Conservation (phyloP, 2,329 filamentous ascomycete genomes). For the Nemania serpens region DNA sequence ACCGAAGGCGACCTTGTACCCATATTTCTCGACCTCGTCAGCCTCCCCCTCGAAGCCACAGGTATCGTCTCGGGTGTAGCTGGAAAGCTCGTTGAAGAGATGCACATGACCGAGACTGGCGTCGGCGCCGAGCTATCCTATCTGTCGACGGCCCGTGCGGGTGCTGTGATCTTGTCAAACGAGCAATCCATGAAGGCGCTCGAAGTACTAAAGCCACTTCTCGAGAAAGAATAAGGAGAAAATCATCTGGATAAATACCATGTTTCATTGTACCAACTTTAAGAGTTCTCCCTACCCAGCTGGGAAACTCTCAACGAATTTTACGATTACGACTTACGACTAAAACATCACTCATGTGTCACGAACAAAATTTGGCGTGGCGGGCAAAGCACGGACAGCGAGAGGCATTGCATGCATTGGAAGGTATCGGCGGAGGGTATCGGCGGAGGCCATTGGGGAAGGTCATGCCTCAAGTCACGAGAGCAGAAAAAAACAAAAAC, state of each 20-base stretch:
- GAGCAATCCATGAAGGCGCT: constrained; percentile 76
- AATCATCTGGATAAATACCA: no score
- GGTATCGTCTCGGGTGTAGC: constrained; percentile 96
- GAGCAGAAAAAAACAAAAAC: constrained; percentile 4
- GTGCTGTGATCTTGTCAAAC: constrained; percentile 83
- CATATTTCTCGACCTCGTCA: constrained; percentile 83
- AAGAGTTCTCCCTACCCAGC: no score
- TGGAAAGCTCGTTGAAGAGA: constrained; percentile 76
- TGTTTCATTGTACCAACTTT: constrained; percentile 17
- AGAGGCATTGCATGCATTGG: background rate
- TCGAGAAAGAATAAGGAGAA: constrained; percentile 43
- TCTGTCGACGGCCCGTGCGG: constrained; percentile 83
- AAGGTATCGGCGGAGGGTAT: background rate
- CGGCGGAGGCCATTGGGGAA: no score
- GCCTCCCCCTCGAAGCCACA: constrained; percentile 82
- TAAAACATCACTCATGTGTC: background rate
- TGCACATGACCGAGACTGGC: constrained; percentile 52
- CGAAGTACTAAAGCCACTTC: constrained; percentile 64
- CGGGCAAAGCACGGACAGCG: constrained; percentile 1
- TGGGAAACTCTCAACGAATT: background rate
- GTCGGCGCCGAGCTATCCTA: constrained; percentile 80
- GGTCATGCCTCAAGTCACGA: background rate
- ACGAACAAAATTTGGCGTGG: constrained; percentile 5
- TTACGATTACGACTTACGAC: constrained; percentile 20
- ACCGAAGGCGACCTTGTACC: constrained; percentile 76